phyloP scores from a whole-genome alignment of 2,329 filamentous ascomycete species.

The Clarireedia hainanense region DNA sequence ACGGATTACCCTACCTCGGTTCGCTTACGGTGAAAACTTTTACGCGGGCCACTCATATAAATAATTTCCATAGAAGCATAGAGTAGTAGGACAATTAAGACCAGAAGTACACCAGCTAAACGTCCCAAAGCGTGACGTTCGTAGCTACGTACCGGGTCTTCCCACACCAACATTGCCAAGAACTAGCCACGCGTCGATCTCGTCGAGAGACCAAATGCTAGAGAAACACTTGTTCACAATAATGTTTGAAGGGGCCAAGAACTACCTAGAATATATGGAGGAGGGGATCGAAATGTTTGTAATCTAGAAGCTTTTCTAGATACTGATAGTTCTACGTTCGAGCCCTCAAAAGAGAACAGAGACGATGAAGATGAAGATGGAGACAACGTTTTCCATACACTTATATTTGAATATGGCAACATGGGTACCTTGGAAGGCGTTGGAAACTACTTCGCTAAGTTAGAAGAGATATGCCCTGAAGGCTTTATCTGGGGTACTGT shows the following conservation, averaged over 20 bases:
- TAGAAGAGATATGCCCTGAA: neutral
- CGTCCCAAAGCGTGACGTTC: no score
- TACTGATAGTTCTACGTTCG: neutral
- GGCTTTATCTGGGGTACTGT: slow-evolving; percentile 2
- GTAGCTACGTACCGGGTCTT: no score
- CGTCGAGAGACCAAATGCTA: neutral
- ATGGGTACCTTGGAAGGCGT: neutral
- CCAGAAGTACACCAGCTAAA: no score
- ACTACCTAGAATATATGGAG: neutral
- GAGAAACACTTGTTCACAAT: neutral
- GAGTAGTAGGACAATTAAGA: no score
- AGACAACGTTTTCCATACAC: neutral
- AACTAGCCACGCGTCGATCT: neutral
- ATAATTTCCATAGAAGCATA: no score
- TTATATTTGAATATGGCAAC: neutral
- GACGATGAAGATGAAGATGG: neutral
- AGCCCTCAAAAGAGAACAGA: neutral
- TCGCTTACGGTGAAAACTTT: no score
- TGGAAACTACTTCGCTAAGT: neutral
- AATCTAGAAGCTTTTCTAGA: neutral
- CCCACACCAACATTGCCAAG: neutral
- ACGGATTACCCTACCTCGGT: no score
- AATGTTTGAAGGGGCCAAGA: neutral
- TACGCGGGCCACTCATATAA: no score
- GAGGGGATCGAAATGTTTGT: neutral